Evolutionary conservation across 495 filamentous ascomycete species (phyloP).

Genomic region (Aspergillus wentii): DNA sequence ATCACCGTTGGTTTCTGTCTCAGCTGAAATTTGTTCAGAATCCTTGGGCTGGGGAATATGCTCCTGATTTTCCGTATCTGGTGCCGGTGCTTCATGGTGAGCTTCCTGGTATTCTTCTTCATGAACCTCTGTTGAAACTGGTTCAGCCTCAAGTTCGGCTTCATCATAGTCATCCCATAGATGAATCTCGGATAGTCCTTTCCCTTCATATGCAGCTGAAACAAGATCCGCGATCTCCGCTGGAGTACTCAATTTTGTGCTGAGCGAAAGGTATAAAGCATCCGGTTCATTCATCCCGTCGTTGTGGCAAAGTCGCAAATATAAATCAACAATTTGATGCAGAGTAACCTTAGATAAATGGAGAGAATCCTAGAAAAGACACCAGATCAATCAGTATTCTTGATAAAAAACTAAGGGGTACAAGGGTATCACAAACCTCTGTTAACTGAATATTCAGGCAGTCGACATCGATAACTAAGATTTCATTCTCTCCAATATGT

Average conservation of each 20-base stretch:
- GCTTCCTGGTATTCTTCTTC: slow-evolving; percentile 9
- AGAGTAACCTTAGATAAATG: slow-evolving; percentile 43
- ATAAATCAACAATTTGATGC: slow-evolving; percentile 52
- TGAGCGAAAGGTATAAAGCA: slow-evolving; percentile 53
- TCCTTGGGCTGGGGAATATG: slow-evolving; percentile 2
- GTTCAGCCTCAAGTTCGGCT: slow-evolving; percentile 20
- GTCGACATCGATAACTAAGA: slow-evolving; percentile 64
- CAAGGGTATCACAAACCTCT: slow-evolving; percentile 58
- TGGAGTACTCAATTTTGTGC: slow-evolving; percentile 31
- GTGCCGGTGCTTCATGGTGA: slow-evolving; percentile 3
- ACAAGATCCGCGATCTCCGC: slow-evolving; percentile 47
- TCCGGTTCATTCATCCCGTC: slow-evolving; percentile 51
- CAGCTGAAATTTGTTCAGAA: not conserved
- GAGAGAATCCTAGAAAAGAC: slow-evolving; percentile 36
- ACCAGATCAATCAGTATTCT: slow-evolving; percentile 35
- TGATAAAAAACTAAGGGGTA: no score
- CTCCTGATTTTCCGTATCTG: no score
- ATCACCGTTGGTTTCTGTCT: slow-evolving; percentile 1
- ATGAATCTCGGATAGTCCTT: slow-evolving; percentile 52
- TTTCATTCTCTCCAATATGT: slow-evolving; percentile 61
- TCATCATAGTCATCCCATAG: slow-evolving; percentile 34
- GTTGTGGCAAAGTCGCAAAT: slow-evolving; percentile 52
- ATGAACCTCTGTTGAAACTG: slow-evolving; percentile 13
- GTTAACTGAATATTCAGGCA: slow-evolving; percentile 64
- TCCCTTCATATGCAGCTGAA: slow-evolving; percentile 49